Evolutionary conservation across 768 basidiomycete species (phyloP), one percentile per base, ranked within the genome.

Genomic region (Obba rivulosa): DNA sequence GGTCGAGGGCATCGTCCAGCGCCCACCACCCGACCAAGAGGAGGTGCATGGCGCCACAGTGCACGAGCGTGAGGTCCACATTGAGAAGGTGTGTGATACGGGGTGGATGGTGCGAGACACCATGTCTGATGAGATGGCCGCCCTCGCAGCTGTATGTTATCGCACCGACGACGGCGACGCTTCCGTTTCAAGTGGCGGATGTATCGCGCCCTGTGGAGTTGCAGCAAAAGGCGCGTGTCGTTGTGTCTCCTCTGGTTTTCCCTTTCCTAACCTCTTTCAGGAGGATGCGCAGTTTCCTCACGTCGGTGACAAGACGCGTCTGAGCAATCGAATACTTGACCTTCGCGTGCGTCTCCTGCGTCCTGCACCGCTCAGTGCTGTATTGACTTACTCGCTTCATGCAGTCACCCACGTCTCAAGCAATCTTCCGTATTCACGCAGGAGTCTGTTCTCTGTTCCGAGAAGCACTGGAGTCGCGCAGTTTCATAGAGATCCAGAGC

Each of bases 401-500:
- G 3, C 50, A 50, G 41, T 43, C 92, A 0, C 85, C 81, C 62
- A 87, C 92, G 41, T 95, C 92, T 68, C 93, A 97, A 68, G 90
- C 94, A 3, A 86, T 99, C 51, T 97, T 99, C 76, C 85, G 74
- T 55, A 66, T 99, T 46, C 93, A 93, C 61, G 81, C 90, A 20
- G 93, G 76, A 16, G 84, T 98, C 31, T 85, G 88, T 54, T 78
- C 86, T 45, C 69, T 94, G 40, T 98, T 97, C 85, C 83, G 94
- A 40, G 77, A 85, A 41, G 85, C 79, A 68, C 75, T 99, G 48
- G 75, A 79, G 50, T 62, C 62, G 21, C 71, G 84, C 37, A 80
- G 83, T 17, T 99, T 99, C 64, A 79, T 79, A 49, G 96, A 98
- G 69, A 98, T 99, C 55, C 95, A 98, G 67, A 91, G 87, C 45